Evolutionary conservation across 2,329 filamentous ascomycete genomes (phyloP), one percentile per base, ranked within the genome.

Genomic region (Hymenoscyphus fraxineus): DNA sequence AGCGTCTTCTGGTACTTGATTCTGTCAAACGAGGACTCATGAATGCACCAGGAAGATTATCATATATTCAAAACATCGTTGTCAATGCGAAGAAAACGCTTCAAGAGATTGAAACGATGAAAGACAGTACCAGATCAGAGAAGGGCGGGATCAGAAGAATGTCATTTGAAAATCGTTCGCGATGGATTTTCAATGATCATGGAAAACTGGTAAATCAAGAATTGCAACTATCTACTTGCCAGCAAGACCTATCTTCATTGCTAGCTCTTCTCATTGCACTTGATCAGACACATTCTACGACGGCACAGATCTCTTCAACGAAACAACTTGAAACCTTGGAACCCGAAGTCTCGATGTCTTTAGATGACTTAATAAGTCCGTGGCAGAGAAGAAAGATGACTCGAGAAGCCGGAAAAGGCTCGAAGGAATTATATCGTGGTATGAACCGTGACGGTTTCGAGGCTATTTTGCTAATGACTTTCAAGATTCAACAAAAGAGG

Each of bases 241-340:
- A 61, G n/a, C 60, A 61, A 31, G 60, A 47, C 47, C 55, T 61
- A 41, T 61, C 38, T n/a, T 56, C 47, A 40, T 47, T 57, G 27
- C 32, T 61, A 4, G 47, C 60, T 32, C 39, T 61, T n/a, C 60
- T 61, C 60, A 22, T 6, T 22, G 35, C 60, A n/a, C 51, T 61
- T 22, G 51, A 61, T 56, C 31, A 51, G n/a, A 38, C 27, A 32
- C 41, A 22, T 27, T 54, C 22, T 22, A 27, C 22, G 47, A 22
- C 47, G 47, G 47, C 47, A 19, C 47, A 54, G 22, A 27, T 12
- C 12, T 27, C 59, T 15, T 19, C 41, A 35, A 31, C 16, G 10
- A n/a, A 60, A 51, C 31, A 54, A 19, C 9, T 16, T 10, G n/a
- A 6, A 12, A 41, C 59, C 16, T 27, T 22, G 2, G 41, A 47